Base-by-base conservation (phyloP, 768 basidiomycete species). In the Suillus subaureus region DNA sequence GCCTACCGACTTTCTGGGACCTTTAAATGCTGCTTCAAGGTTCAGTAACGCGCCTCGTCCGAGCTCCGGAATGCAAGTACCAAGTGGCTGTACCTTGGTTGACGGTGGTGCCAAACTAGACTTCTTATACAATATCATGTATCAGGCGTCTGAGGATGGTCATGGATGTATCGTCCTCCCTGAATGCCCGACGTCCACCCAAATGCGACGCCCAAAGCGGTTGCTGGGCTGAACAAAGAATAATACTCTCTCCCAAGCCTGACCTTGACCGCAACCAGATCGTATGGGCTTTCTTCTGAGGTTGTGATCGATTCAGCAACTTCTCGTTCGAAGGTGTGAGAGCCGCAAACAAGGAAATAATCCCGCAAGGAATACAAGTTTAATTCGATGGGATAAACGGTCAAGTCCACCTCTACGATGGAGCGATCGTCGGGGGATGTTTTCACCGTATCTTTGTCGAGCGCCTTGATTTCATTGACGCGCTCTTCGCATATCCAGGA, bases 401-500 rank as follows among this genome's bases (percentile, higher is more conserved):
- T 21, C 40, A 60, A 42, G 40, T 60, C 58, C 40, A 60, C 58
- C 40, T 60, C 58, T 42, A 60, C 40, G 42, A 60, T 40, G 18
- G 40, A 60, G 40, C 58, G 58, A 60, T 60, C 58, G 6, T 28
- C 12, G 3, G 6, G 1, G 12, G 58, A 42, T 40, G 58, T 13
- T 31, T 60, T 43, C 28, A 43, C 42, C 26, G 39, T 12, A 12
- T 60, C 58, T 42, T 43, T 60, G 42, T 28, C 40, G 40, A 60
- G 58, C 1, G 58, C 26, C 58, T 12, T 60, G 40, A 60, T 39
- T 42, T 60, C 58, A 21, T 60, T 21, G 12, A 60, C 26, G 11
- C 58, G 58, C 42, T 60, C 58, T 28, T 60, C 58, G 28, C 40
- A 60, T 60, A 60, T 60, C 58, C 58, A 60, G 31, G 58, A 42